A percentile compares a stretch with the other conserved stretches of the same genome.
Evolutionary conservation across 306 rosid genomes (phyloP).

Genomic region (Boehmeria nivea): DNA sequence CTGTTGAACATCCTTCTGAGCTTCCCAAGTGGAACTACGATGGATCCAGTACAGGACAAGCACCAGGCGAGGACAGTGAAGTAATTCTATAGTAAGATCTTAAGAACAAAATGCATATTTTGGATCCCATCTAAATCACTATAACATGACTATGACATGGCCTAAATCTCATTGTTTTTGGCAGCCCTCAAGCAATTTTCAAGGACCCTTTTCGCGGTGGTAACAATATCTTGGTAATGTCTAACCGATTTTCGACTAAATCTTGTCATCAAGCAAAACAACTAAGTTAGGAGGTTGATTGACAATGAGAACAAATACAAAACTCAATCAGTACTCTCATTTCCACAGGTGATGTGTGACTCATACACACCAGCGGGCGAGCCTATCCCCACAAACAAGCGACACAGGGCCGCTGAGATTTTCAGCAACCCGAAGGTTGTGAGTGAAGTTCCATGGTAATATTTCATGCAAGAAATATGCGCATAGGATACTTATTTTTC

Average conservation of each 20-base stretch:
- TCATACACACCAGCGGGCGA: constrained; percentile 82
- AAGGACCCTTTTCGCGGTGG: constrained; percentile 99
- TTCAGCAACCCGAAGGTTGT: constrained; percentile 69
- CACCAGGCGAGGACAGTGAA: constrained; percentile 99
- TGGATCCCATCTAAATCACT: constrained; percentile 2
- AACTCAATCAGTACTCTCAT: constrained; percentile 15
- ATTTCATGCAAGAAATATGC: neutral
- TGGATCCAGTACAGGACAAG: constrained; percentile 99
- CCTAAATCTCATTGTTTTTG: constrained; percentile 3
- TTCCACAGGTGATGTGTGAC: constrained; percentile 77
- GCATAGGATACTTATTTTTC: neutral
- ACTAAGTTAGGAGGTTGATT: constrained; percentile 6
- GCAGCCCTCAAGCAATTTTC: constrained; percentile 93
- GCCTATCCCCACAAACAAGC: constrained; percentile 97
- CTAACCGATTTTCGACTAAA: too few relatives aligned
- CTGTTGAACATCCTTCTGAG: constrained; percentile 92
- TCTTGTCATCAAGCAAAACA: neutral
- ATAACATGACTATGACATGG: constrained; percentile 15
- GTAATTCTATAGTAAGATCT: constrained; percentile 90
- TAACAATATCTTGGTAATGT: constrained; percentile 89
- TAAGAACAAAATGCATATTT: constrained; percentile 8
- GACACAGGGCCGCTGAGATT: constrained; percentile 79
- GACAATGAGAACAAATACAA: constrained; percentile 6
- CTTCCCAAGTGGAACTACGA: constrained; percentile 98
- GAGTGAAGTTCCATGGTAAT: constrained; percentile 83